Evolutionary conservation across 768 basidiomycete genomes (phyloP).

Genomic region (Leccinum olivaceopallidum): DNA sequence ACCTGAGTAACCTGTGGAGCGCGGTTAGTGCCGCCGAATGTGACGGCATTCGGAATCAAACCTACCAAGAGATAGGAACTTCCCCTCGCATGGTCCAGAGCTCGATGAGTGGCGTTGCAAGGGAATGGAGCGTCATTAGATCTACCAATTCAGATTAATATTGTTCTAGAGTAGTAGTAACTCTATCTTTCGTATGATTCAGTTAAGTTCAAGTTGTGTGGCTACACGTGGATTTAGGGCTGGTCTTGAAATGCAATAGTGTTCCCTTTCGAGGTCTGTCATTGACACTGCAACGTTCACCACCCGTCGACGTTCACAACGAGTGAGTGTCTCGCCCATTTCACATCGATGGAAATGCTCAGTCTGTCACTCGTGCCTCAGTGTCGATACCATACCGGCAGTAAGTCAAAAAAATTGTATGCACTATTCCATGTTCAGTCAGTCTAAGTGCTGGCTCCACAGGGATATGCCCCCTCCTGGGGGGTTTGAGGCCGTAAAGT

Average conservation of each 20-base stretch:
- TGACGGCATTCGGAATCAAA: conserved; percentile 22
- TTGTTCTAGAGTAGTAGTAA: conserved; percentile 3
- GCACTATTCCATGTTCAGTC: conserved; percentile 10
- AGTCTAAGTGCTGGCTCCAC: conserved; percentile 16
- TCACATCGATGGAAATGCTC: background rate
- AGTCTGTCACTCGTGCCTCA: conserved; percentile 5
- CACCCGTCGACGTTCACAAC: conserved; percentile 3
- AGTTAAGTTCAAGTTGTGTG: conserved; percentile 9
- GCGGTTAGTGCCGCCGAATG: background rate
- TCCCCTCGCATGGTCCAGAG: conserved; percentile 2
- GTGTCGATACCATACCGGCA: conserved; percentile 32
- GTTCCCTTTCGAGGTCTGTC: conserved; percentile 4
- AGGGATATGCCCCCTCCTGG: conserved; percentile 97
- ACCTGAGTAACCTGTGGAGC: background rate
- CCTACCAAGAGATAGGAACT: conserved; percentile 12
- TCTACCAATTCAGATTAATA: conserved; percentile 1
- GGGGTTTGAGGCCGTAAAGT: conserved; percentile 90
- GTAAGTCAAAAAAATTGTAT: conserved; percentile 22
- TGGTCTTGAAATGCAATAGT: conserved; percentile 12
- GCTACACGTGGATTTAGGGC: conserved; percentile 29
- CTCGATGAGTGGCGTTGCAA: conserved; percentile 8
- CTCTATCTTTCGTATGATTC: background rate
- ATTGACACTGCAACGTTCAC: conserved; percentile 7
- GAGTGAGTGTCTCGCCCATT: conserved; percentile 22
- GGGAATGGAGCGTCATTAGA: conserved; percentile 1